Conservation (phyloP, 805 yeast species). For the Komagataella phaffii region DNA sequence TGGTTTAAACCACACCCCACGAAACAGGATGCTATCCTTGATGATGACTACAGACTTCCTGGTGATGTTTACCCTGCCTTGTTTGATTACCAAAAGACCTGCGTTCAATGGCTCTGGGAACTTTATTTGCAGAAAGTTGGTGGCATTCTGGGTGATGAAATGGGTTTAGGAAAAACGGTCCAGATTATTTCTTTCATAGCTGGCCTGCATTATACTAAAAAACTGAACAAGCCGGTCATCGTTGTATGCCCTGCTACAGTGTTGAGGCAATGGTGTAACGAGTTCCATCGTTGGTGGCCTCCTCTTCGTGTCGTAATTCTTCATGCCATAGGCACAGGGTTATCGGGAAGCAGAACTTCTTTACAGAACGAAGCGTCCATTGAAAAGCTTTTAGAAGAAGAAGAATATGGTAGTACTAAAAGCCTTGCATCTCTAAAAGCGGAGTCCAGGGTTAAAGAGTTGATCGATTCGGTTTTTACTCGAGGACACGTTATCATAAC, state of each 20-base stretch:
- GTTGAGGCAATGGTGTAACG: conserved; percentile 93
- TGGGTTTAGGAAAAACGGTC: conserved; percentile 95
- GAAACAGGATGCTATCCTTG: conserved; percentile 59
- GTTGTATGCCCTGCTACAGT: conserved; percentile 97
- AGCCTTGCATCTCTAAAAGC: conserved; percentile 13
- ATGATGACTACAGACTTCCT: conserved; percentile 62
- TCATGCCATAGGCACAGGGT: conserved; percentile 88
- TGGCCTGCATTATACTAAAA: conserved; percentile 72
- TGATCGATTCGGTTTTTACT: conserved; percentile 43
- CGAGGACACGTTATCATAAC: conserved; percentile 82
- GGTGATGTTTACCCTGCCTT: conserved; percentile 82
- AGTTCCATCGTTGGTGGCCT: conserved; percentile 97
- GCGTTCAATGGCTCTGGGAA: conserved; percentile 97
- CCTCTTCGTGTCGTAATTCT: conserved; percentile 74
- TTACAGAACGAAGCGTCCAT: conserved; percentile 28
- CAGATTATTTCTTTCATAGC: conserved; percentile 88
- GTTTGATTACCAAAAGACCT: conserved; percentile 89
- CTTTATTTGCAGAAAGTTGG: conserved; percentile 82
- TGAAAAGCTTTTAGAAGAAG: conserved; percentile 30
- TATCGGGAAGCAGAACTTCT: conserved; percentile 25
- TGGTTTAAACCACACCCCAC: conserved; percentile 71
- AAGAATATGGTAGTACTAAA: conserved; percentile 28
- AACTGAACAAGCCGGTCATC: conserved; percentile 63
- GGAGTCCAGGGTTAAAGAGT: conserved; percentile 18
- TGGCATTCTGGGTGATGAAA: conserved; percentile 94